phyloP scores from a whole-genome alignment of 2,329 filamentous ascomycete genomes.

The Sordariomycetes sp. region DNA sequence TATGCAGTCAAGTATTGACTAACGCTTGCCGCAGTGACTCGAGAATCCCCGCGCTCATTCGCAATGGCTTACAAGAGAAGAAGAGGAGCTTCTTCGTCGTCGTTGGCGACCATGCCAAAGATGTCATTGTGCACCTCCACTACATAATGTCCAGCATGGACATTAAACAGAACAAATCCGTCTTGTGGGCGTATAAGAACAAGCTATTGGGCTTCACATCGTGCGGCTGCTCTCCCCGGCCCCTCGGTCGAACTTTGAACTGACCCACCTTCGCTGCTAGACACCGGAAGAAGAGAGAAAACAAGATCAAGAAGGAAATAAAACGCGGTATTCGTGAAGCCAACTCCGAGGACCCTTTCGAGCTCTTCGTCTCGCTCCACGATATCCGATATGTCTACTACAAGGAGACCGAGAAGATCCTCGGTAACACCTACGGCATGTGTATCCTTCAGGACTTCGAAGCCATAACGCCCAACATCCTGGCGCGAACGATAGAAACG shows the following conservation, averaged over 20 bases:
- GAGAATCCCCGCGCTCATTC: constrained; percentile 80
- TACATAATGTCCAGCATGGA: constrained; percentile 85
- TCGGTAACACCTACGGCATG: constrained; percentile 97
- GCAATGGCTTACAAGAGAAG: constrained; percentile 87
- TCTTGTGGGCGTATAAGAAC: constrained; percentile 98
- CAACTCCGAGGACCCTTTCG: constrained; percentile 89
- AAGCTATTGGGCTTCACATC: constrained; percentile 81
- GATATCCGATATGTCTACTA: constrained; percentile 99
- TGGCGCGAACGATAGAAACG: constrained; percentile 91
- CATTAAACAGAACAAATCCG: constrained; percentile 80
- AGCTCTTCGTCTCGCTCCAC: constrained; percentile 90
- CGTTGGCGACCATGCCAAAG: constrained; percentile 86
- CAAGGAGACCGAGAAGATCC: constrained; percentile 97
- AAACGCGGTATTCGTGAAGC: constrained; percentile 87
- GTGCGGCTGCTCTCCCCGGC: neutral
- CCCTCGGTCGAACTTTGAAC: neutral
- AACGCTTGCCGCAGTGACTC: constrained; percentile 49
- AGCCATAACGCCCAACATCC: constrained; percentile 89
- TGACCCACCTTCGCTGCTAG: constrained; percentile 21
- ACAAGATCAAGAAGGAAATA: constrained; percentile 97
- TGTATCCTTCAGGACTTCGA: constrained; percentile 98
- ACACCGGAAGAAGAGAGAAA: constrained; percentile 95
- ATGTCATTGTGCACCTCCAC: constrained; percentile 88
- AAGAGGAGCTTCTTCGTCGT: constrained; percentile 97
- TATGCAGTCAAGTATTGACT: neutral